Base-by-base conservation (phyloP, 1,284 basidiomycete genomes). In the Lignosus rhinocerotis region DNA sequence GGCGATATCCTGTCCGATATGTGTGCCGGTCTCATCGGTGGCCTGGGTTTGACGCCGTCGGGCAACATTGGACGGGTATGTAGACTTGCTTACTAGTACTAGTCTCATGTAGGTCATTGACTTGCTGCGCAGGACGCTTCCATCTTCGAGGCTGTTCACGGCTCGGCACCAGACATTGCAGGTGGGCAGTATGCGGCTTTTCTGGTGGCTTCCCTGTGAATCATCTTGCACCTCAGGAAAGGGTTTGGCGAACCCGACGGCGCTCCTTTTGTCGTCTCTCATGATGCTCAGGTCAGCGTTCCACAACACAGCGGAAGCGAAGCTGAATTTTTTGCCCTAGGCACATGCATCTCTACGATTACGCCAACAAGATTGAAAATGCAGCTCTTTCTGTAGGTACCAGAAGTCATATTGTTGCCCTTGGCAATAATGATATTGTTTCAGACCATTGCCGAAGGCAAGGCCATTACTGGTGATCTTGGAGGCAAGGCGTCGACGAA, bases 121-220 rank as follows among this genome's bases (percentile, higher is more conserved):
- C 59, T 60, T 51, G 70, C 53, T 54, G 66, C 55, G 48, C 68
- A 94, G 88, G 96, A 98, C 76, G 97, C 97, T 44, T 98, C 95
- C 62, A 99, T 99, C 78, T 99, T 99, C 69, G 97, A 99, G 80
- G 96, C 97, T 62, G 97, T 99, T 32, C 97, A 99, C 80, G 97
- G 97, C 63, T 96, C 94, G 43, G 94, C 95, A 16, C 91, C 91
- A 16, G 91, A 93, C 70, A 93, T 93, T 71, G 91, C 89, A 69
- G 90, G 89, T 80, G 70, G 59, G 80, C 71, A 42, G 43, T 31
- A 31, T 12, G 31, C 4, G 33, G 14, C 19, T 7, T 9, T 45
- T 47, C 9, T 61, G 11, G 36, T 54, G 49, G 25, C 80, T 79
- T 19, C 3, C 6, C 12, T 16, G 6, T 66, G 76, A 32, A 14